Conservation (phyloP, 169 alveolate species). For the Toxoplasma gondii region DNA sequence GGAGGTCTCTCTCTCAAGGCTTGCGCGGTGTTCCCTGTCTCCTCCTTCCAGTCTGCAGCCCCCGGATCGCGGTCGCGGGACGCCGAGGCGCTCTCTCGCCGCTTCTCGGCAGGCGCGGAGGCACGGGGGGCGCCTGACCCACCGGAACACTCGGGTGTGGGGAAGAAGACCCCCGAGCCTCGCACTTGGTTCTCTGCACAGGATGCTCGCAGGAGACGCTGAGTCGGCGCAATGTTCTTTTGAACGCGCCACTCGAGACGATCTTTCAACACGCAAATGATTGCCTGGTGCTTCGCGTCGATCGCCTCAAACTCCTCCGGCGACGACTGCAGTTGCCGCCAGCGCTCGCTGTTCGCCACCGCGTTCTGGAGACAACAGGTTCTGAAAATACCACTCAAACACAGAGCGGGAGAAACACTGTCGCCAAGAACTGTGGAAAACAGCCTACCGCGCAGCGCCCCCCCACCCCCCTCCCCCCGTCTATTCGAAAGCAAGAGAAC, state of each 20-base stretch:
- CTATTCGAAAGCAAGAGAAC: not conserved
- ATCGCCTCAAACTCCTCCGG: conserved; percentile 25
- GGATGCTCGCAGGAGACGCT: not conserved
- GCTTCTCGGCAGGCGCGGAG: no score
- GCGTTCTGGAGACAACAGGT: not conserved
- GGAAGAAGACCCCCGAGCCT: not conserved
- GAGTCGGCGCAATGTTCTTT: conserved; percentile 11
- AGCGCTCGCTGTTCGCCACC: not conserved
- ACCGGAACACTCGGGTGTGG: not conserved
- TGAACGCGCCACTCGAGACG: not conserved
- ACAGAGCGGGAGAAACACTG: not conserved
- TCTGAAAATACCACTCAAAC: not conserved
- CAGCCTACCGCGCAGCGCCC: no score
- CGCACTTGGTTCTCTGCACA: no score
- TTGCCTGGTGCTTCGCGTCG: conserved; percentile 15
- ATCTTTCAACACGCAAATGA: not conserved
- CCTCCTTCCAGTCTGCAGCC: no score
- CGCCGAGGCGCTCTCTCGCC: no score
- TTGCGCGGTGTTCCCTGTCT: no score
- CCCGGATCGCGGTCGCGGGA: no score
- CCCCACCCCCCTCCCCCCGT: no score
- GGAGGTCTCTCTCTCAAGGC: no score
- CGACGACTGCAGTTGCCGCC: conserved; percentile 6
- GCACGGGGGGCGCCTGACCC: no score
- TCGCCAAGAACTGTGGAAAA: not conserved